Percentiles rank a stretch among this genome's conserved stretches.
phyloP scores from a whole-genome alignment of 2,329 filamentous ascomycete species.

The Fulvia fulva region DNA sequence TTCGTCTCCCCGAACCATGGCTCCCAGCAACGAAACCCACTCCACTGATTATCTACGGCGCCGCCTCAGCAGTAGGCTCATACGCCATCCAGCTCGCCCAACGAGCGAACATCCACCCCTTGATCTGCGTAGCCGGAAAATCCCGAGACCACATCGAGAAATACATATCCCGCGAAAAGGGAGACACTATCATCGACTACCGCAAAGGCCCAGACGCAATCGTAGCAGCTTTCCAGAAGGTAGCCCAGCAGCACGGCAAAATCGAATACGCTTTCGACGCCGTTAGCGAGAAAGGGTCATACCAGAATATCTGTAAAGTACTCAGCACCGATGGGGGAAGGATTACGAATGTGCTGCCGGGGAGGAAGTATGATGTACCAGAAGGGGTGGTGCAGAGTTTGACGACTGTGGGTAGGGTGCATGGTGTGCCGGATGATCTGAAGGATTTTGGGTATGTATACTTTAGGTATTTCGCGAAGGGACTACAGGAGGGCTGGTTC shows the following conservation, averaged over 20 bases:
- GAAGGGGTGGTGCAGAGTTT: slow-evolving; percentile 35
- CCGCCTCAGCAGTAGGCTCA: slow-evolving; percentile 54
- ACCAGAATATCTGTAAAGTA: slow-evolving; percentile 38
- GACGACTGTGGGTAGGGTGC: slow-evolving; percentile 37
- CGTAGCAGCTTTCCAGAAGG: slow-evolving; percentile 29
- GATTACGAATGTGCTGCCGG: slow-evolving; percentile 34
- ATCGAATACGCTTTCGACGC: slow-evolving; percentile 34
- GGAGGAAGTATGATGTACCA: slow-evolving; percentile 41
- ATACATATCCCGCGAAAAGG: slow-evolving; percentile 51
- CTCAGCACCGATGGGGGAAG: slow-evolving; percentile 33
- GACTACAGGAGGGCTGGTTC: slow-evolving; percentile 36
- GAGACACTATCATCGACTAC: slow-evolving; percentile 60
- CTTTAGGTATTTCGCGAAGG: slow-evolving; percentile 31
- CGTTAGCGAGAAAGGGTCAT: slow-evolving; percentile 29
- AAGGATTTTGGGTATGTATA: slow-evolving; percentile 37
- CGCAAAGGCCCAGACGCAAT: slow-evolving; percentile 38
- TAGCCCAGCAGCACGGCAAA: slow-evolving; percentile 21
- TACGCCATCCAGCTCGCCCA: slow-evolving; percentile 56
- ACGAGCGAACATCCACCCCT: slow-evolving; percentile 54
- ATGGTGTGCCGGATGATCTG: slow-evolving; percentile 24
- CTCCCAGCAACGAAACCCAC: slow-evolving; percentile 26
- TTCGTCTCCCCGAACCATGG: slow-evolving; percentile 44
- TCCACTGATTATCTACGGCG: slow-evolving; percentile 47
- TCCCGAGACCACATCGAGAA: slow-evolving; percentile 49
- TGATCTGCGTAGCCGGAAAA: slow-evolving; percentile 58